phyloP scores from a whole-genome alignment of 192 early-diverging fungal genomes.

The Pilaira anomala region DNA sequence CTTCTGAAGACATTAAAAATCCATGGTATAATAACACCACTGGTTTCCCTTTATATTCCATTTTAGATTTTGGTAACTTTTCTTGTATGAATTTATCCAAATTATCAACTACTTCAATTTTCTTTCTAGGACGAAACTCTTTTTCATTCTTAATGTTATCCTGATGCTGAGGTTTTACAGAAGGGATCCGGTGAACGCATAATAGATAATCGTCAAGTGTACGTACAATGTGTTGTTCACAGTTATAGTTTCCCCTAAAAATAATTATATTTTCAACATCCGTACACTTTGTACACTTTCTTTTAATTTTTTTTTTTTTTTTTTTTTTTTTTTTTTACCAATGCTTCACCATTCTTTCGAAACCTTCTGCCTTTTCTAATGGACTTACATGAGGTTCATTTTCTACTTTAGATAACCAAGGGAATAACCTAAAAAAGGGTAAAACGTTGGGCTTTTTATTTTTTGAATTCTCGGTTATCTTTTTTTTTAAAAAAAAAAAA shows the following conservation, averaged over 20 bases:
- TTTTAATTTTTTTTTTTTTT: background rate
- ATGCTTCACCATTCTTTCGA: constrained; percentile 40
- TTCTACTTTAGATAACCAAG: constrained; percentile 25
- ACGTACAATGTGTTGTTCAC: constrained; percentile 78
- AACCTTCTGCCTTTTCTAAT: constrained; percentile 41
- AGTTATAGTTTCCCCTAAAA: constrained; percentile 51
- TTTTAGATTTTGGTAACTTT: background rate
- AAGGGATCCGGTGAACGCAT: constrained; percentile 77
- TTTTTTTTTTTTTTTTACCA: background rate
- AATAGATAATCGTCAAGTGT: constrained; percentile 86
- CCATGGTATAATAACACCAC: constrained; percentile 95
- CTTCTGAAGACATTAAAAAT: constrained; percentile 90
- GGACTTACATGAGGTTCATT: constrained; percentile 34
- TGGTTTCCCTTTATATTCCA: constrained; percentile 50
- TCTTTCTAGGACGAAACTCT: constrained; percentile 19
- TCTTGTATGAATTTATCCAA: constrained; percentile 11
- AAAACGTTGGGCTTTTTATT: background rate
- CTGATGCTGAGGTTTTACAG: constrained; percentile 12
- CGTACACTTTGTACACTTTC: too few species aligned
- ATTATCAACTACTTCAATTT: constrained; percentile 22
- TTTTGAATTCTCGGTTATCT: background rate
- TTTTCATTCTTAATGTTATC: background rate
- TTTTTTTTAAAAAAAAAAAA: background rate
- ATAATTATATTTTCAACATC: too few species aligned
- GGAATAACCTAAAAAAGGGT: constrained; percentile 8